Evolutionary conservation across 257 asterid genomes (phyloP).

Genomic region (Paulownia fortunei): DNA sequence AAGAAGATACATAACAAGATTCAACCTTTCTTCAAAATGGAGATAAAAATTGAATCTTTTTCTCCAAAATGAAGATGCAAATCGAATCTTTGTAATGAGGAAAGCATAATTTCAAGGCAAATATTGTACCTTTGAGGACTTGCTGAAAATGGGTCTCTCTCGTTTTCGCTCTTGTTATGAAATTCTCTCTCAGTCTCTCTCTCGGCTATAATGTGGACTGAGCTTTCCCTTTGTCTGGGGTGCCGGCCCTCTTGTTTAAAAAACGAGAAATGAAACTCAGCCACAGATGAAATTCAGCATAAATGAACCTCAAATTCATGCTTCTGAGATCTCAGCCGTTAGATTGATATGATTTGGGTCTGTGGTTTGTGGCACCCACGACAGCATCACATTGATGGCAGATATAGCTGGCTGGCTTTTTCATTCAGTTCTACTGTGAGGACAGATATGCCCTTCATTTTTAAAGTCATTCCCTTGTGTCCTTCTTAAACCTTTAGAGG

Average conservation of each 20-base stretch:
- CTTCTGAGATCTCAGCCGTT: slow-evolving; percentile 43
- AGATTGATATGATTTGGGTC: slow-evolving; percentile 37
- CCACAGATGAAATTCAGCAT: slow-evolving; percentile 50
- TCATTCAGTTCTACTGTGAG: slow-evolving; percentile 15
- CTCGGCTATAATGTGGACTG: slow-evolving; percentile 24
- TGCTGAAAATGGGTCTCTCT: slow-evolving; percentile 34
- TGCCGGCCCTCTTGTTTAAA: slow-evolving; percentile 50
- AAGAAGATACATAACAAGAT: slow-evolving; percentile 7
- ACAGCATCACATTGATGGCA: slow-evolving; percentile 43
- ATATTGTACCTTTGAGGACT: slow-evolving; percentile 36
- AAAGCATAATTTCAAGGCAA: slow-evolving; percentile 1
- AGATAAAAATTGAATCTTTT: slow-evolving; percentile 21
- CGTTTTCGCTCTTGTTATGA: slow-evolving; percentile 12
- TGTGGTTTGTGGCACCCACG: slow-evolving; percentile 48
- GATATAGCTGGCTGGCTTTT: slow-evolving; percentile 46
- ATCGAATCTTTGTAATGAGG: not conserved
- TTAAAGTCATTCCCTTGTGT: slow-evolving; percentile 6
- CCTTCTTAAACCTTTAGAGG: too few species aligned
- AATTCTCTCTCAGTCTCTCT: not conserved
- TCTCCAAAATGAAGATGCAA: not conserved
- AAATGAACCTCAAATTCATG: slow-evolving; percentile 54
- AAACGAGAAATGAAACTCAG: slow-evolving; percentile 37
- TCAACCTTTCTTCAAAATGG: slow-evolving; percentile 13
- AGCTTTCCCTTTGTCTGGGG: slow-evolving; percentile 1
- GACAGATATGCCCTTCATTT: slow-evolving; percentile 38